Base-by-base conservation (phyloP, 768 basidiomycete species). In the Mycena leptocephala region DNA sequence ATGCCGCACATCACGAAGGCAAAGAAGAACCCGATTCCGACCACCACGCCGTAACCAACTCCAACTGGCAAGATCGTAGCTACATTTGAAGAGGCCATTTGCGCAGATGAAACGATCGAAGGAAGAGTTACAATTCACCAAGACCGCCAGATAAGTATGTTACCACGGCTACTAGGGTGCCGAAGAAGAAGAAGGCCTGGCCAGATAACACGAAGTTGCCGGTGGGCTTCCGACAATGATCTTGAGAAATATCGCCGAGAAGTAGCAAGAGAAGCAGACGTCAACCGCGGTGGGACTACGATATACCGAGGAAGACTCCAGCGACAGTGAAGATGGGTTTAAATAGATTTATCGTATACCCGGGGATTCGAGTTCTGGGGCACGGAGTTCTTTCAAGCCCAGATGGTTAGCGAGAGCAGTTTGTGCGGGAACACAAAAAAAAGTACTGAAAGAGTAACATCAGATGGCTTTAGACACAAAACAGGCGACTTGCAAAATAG, bases 1-100 rank as follows among this genome's bases (percentile, higher is more conserved):
- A 70, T 75, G 6, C 37, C 33, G 30, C 59, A 62, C 74, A 75
- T 75, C 20, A 70, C 22, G 24, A 51, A 30, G 4, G 74, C 67
- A 30, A 75, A 75, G 67, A 75, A 70, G 62, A 74, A 74, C 30
- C 74, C 74, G 32, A 75, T 75, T 11, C 67, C 74, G n/a, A 70
- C 59, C 6, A 75, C 74, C 13, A 75, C 67, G 18, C 67, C 74
- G 67, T 75, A 75, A 4, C 67, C 74, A 14, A 75, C 74, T 20
- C 74, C 74, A 24, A 75, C 68, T 46, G 74, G 74, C 39, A 69
- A 24, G 13, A 70, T 70, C 14, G 56, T 46, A 9, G 64, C n/a
- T 18, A 37, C 33, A 30, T 61, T 67, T 3, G 72, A 30, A 3
- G 72, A 65, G 33, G 72, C 30, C 72, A 74, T 73, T 48, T 5